Evolutionary conservation across 106 monocot genomes (phyloP).

Genomic region (Apostasia ramifera): DNA sequence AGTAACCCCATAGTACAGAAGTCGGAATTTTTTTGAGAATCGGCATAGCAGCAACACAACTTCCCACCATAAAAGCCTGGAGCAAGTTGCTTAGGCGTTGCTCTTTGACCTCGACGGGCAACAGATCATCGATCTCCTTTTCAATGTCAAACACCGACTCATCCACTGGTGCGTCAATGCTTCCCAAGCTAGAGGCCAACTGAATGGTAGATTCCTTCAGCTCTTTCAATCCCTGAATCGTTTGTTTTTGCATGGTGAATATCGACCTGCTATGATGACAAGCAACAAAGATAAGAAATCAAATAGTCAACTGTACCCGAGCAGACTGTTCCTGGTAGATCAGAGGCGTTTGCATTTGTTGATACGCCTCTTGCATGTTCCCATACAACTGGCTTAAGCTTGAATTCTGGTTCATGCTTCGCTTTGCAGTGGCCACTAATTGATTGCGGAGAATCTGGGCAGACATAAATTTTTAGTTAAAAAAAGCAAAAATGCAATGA

Average conservation of each 20-base stretch:
- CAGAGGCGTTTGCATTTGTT: conserved; percentile 78
- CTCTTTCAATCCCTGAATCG: conserved; percentile 45
- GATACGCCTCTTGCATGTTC: conserved; percentile 79
- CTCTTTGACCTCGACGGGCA: conserved; percentile 81
- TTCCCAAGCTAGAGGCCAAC: conserved; percentile 56
- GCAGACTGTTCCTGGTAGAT: conserved; percentile 50
- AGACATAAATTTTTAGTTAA: not conserved
- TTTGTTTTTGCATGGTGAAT: not conserved
- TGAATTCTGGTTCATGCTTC: conserved; percentile 50
- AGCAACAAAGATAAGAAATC: not conserved
- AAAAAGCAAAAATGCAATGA: not conserved
- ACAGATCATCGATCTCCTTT: conserved; percentile 78
- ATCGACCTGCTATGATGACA: not conserved
- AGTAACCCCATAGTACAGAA: conserved; percentile 84
- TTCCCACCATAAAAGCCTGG: conserved; percentile 62
- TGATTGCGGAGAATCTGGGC: conserved; percentile 42
- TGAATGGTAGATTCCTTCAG: conserved; percentile 76
- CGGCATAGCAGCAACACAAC: conserved; percentile 79
- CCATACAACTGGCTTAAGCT: conserved; percentile 65
- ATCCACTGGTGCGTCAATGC: conserved; percentile 68
- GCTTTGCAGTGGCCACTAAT: conserved; percentile 43
- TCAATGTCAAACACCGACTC: conserved; percentile 72
- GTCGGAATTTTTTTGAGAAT: conserved; percentile 75
- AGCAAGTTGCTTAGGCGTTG: conserved; percentile 72
- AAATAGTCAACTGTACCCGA: conserved; percentile 20